Evolutionary conservation across 805 yeast genomes (phyloP).

Genomic region (Schwanniomyces polymorphus): DNA sequence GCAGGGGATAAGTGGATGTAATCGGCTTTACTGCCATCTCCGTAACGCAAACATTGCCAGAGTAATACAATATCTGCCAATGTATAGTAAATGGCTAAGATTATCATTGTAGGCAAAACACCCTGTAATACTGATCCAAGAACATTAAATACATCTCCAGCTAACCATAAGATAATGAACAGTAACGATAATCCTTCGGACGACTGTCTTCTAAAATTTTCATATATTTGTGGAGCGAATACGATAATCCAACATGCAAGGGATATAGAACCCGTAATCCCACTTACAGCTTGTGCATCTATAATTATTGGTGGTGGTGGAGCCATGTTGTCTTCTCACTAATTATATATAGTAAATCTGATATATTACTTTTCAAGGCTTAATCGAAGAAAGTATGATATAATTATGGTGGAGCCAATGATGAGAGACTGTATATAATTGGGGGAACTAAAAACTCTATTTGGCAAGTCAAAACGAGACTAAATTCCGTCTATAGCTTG

Average conservation of each 20-base stretch:
- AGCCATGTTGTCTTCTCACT: conserved; percentile 30
- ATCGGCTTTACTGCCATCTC: conserved; percentile 61
- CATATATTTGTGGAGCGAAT: conserved; percentile 95
- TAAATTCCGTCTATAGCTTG: conserved; percentile 1
- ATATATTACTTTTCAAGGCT: background rate
- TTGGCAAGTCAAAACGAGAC: background rate
- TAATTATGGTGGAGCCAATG: too few relatives aligned
- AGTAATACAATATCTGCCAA: conserved; percentile 83
- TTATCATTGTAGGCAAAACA: conserved; percentile 90
- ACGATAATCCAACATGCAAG: conserved; percentile 98
- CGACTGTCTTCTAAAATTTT: conserved; percentile 79
- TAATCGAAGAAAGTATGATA: background rate
- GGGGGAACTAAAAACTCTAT: background rate
- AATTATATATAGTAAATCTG: background rate
- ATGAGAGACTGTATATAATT: background rate
- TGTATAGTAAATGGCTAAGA: conserved; percentile 90
- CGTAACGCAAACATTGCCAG: conserved; percentile 81
- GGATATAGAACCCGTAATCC: conserved; percentile 83
- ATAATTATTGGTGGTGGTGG: conserved; percentile 67
- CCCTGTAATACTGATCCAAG: conserved; percentile 89
- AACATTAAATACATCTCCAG: conserved; percentile 92
- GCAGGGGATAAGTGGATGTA: conserved; percentile 86
- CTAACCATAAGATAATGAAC: conserved; percentile 87
- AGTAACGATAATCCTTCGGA: conserved; percentile 87
- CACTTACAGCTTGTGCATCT: conserved; percentile 72